Evolutionary conservation across 495 filamentous ascomycete species (phyloP).

Genomic region (Aspergillus cavernicola): DNA sequence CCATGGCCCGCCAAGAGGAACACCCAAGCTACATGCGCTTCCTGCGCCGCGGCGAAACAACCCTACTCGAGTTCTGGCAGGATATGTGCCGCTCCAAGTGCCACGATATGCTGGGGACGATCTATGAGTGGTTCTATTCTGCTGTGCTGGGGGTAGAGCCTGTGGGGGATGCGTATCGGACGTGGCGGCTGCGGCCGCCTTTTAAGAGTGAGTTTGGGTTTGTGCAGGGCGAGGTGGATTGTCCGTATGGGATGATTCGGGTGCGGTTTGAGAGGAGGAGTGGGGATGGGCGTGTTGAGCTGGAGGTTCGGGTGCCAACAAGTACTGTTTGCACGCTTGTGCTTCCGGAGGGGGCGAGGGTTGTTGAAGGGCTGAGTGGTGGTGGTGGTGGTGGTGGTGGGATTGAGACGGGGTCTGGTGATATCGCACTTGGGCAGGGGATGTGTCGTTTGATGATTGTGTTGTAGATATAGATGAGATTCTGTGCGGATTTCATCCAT

Average conservation of each 20-base stretch:
- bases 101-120: conserved; percentile 32
- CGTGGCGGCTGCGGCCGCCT: conserved; percentile 21
- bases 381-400: background rate
- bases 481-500: too few relatives aligned
- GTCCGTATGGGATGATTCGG: conserved; percentile 23
- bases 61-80: conserved; percentile 28
- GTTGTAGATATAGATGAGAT: too few relatives aligned
- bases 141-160: conserved; percentile 25
- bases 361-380: background rate
- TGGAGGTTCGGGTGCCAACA: conserved; percentile 12
- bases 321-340: background rate
- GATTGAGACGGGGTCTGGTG: background rate
- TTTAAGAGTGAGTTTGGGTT: conserved; percentile 21
- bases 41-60: conserved; percentile 27
- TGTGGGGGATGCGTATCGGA: conserved; percentile 19
- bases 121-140: conserved; percentile 30
- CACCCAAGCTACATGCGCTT: conserved; percentile 31
- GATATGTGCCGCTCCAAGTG: conserved; percentile 29
- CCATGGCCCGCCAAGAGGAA: conserved; percentile 29
- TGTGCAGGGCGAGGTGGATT: conserved; percentile 26
- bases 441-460: background rate
- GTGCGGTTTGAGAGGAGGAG: conserved; percentile 17
- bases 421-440: background rate
- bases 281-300: background rate
- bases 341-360: background rate